Evolutionary conservation across 257 asterid species (phyloP).

Genomic region (Buddleja alternifolia): DNA sequence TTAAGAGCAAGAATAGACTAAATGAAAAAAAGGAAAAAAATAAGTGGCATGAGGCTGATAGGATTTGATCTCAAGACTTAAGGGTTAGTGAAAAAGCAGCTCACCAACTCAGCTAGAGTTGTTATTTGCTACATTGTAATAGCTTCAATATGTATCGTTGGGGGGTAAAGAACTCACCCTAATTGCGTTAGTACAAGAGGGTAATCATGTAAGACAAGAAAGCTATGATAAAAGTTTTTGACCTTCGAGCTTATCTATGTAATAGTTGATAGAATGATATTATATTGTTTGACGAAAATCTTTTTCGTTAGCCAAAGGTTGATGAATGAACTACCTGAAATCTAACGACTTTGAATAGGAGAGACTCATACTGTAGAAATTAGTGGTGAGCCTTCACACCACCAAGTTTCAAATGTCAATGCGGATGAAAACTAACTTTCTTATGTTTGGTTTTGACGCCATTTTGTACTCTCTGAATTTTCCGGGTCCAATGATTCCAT

Average conservation of each 20-base stretch:
- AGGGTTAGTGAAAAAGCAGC: too few relatives aligned
- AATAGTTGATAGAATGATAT: slow-evolving; percentile 12
- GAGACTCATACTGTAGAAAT: not conserved
- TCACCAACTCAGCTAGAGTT: too few relatives aligned
- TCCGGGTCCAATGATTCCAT: too few relatives aligned
- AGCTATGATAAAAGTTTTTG: slow-evolving; percentile 24
- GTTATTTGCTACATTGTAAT: too few relatives aligned
- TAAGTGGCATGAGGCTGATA: too few relatives aligned
- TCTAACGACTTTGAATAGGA: slow-evolving; percentile 44
- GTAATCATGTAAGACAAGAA: slow-evolving; percentile 34
- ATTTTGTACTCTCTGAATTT: not conserved
- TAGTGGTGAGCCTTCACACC: not conserved
- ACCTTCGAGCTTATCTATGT: slow-evolving; percentile 18
- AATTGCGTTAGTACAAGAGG: too few relatives aligned
- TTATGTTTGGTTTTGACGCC: not conserved
- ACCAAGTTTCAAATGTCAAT: not conserved
- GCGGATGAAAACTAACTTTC: not conserved
- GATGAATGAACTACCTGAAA: slow-evolving; percentile 57
- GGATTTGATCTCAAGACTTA: too few relatives aligned
- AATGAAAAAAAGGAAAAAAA: too few relatives aligned
- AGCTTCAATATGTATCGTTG: too few relatives aligned
- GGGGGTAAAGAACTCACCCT: too few relatives aligned
- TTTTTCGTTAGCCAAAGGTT: slow-evolving; percentile 47
- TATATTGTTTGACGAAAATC: slow-evolving; percentile 49
- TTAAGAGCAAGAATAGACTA: too few relatives aligned